Percentiles rank a stretch among this genome's conserved stretches.
phyloP scores from a whole-genome alignment of 495 filamentous ascomycete species.

The Xylaria flabelliformis region DNA sequence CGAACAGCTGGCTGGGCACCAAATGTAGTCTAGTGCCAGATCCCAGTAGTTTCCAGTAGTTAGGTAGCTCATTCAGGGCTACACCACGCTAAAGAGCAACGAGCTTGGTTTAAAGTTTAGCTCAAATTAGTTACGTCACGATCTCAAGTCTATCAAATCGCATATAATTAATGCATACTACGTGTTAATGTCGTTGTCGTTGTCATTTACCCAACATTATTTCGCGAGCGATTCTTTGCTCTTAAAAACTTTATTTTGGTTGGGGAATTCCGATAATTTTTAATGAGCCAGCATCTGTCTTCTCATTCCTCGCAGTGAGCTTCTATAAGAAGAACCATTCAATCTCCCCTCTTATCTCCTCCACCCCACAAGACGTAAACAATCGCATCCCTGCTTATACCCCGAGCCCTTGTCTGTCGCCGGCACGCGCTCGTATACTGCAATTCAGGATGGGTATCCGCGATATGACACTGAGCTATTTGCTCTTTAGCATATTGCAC shows the following conservation, averaged over 20 bases:
- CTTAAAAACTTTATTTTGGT: constrained; percentile 6
- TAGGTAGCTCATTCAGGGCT: not conserved
- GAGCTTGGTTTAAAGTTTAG: constrained; percentile 17
- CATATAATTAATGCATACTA: not conserved
- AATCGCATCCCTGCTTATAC: not conserved
- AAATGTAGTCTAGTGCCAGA: constrained; percentile 4
- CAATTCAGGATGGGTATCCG: constrained; percentile 44
- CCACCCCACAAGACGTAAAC: not conserved
- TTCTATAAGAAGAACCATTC: not conserved
- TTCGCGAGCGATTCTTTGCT: not conserved
- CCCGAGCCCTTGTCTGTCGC: not conserved
- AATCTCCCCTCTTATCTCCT: not conserved
- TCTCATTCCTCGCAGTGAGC: not conserved
- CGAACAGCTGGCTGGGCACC: not conserved
- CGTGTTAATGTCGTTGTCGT: not conserved
- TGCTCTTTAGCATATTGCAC: constrained; percentile 62
- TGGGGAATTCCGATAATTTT: not conserved
- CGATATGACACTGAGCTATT: constrained; percentile 45
- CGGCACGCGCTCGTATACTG: not conserved
- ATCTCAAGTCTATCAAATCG: not conserved
- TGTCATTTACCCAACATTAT: not conserved
- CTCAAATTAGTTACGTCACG: constrained; percentile 3
- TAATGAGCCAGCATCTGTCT: not conserved
- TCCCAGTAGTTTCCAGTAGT: not conserved
- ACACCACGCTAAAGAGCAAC: constrained; percentile 4